Percentiles rank a stretch among this genome's conserved stretches.
phyloP scores from a whole-genome alignment of 2,329 filamentous ascomycete species.

The Pyrenophora teres region DNA sequence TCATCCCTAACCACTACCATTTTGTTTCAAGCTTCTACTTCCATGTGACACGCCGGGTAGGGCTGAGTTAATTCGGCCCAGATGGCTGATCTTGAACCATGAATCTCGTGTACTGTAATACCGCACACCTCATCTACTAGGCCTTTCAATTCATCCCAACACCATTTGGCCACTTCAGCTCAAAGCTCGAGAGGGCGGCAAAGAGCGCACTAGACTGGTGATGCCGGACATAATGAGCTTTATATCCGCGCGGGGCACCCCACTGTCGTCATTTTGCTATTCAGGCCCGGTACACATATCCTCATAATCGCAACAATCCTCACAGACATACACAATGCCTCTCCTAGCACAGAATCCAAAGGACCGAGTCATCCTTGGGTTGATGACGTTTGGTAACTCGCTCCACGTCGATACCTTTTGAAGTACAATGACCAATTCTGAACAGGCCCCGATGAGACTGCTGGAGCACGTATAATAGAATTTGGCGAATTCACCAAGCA shows the following conservation, averaged over 20 bases:
- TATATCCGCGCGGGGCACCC: constrained; percentile 19
- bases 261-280: constrained; percentile 19
- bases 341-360: constrained; percentile 52
- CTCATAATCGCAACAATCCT: background rate
- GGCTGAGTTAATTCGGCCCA: background rate
- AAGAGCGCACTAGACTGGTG: background rate
- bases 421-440: constrained; percentile 12
- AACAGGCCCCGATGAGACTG: constrained; percentile 57
- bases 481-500: constrained; percentile 71
- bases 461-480: constrained; percentile 73
- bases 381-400: constrained; percentile 74
- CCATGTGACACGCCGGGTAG: too few species aligned
- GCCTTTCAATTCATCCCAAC: background rate
- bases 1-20: too few species aligned
- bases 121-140: too few species aligned
- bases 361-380: constrained; percentile 76
- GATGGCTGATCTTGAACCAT: background rate
- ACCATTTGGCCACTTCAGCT: background rate
- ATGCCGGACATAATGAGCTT: constrained; percentile 4
- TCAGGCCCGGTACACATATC: background rate
- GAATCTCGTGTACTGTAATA: background rate
- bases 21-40: too few species aligned
- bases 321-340: constrained; percentile 24
- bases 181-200: background rate
- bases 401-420: background rate